Evolutionary conservation across 2,329 filamentous ascomycete species (phyloP).

Genomic region (Fusarium heterosporum): DNA sequence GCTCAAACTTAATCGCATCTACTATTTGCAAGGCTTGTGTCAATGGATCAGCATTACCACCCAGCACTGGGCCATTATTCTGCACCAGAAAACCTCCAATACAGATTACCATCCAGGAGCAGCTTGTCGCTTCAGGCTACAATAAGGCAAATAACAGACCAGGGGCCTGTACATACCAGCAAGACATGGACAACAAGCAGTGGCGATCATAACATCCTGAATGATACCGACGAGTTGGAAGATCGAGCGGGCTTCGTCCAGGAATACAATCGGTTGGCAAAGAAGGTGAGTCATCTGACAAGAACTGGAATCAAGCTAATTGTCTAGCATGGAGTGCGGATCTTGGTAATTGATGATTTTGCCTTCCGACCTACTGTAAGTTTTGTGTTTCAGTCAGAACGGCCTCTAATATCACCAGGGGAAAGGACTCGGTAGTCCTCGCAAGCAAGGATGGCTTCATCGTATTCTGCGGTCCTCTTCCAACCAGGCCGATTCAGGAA

Average conservation of each 20-base stretch:
- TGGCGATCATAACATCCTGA: conserved; percentile 60
- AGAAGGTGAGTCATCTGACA: conserved; percentile 58
- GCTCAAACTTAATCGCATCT: conserved; percentile 21
- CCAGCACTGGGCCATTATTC: conserved; percentile 31
- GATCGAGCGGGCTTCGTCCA: conserved; percentile 62
- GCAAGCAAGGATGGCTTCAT: conserved; percentile 54
- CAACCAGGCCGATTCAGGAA: conserved; percentile 19
- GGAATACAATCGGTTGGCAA: conserved; percentile 71
- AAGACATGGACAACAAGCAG: conserved; percentile 70
- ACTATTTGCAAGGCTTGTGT: conserved; percentile 7
- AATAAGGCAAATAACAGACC: conserved; percentile 42
- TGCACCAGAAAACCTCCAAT: conserved; percentile 18
- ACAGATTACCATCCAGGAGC: conserved; percentile 43
- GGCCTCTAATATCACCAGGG: conserved; percentile 36
- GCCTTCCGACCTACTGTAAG: conserved; percentile 50
- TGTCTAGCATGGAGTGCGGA: conserved; percentile 64
- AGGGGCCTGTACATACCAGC: conserved; percentile 55
- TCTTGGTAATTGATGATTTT: conserved; percentile 54
- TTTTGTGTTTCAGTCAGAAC: background rate
- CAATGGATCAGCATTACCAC: conserved; percentile 37
- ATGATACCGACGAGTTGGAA: conserved; percentile 63
- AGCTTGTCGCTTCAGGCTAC: conserved; percentile 46
- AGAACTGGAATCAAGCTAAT: background rate
- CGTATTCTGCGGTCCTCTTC: conserved; percentile 52
- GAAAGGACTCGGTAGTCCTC: conserved; percentile 36